These are phyloP conservation scores for Amanita exitialis DNA, from an alignment of 768 basidiomycete genomes.

Conservation along the genomic window DNA sequence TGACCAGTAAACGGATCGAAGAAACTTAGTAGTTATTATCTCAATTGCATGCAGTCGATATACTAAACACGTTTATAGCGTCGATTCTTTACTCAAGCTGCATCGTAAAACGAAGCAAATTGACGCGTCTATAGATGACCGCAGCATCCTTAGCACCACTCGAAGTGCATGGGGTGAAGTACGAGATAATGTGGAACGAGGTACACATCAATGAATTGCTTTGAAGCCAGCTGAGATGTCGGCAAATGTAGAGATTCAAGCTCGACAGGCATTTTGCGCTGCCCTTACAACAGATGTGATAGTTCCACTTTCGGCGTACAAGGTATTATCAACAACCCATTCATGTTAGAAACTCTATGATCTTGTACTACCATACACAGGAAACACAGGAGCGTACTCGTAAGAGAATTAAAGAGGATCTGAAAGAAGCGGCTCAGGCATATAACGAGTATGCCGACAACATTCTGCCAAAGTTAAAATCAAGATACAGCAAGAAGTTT, in stretches of 20 bases:
- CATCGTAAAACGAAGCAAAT: constrained; percentile 62
- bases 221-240: constrained; percentile 7
- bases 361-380: constrained; percentile 25
- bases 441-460: constrained; percentile 79
- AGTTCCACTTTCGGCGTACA: constrained; percentile 52
- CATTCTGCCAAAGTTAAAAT: constrained; percentile 72
- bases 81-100: constrained; percentile 64
- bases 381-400: constrained; percentile 90
- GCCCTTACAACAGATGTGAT: constrained; percentile 70
- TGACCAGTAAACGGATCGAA: constrained; percentile 67
- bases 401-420: constrained; percentile 84
- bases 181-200: constrained; percentile 77
- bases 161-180: constrained; percentile 78
- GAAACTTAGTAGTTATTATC: constrained; percentile 55
- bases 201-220: constrained; percentile 23
- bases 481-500: constrained; percentile 74
- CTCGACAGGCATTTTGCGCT: constrained; percentile 67
- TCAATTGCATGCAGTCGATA: neutral
- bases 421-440: constrained; percentile 66
- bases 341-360: neutral
- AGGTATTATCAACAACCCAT: constrained; percentile 24
- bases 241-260: constrained; percentile 56
- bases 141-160: constrained; percentile 49
- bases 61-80: constrained; percentile 27
- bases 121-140: constrained; percentile 68